Conservation (phyloP, 2,329 filamentous ascomycete genomes). For the Cladosporium velox region DNA sequence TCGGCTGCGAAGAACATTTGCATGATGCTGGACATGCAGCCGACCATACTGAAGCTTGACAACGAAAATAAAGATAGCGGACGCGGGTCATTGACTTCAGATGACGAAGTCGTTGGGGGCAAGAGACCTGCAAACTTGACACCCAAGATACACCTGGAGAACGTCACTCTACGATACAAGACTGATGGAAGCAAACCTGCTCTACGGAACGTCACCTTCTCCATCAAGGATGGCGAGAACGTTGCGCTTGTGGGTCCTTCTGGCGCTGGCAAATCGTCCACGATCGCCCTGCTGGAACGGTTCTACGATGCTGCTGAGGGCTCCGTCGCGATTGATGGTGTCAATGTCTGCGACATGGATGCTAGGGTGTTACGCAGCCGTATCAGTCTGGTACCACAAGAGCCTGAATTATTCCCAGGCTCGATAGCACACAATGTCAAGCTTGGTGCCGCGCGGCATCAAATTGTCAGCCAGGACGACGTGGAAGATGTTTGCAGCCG, state of each 20-base stretch:
- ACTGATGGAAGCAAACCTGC: slow-evolving; percentile 41
- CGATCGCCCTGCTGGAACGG: slow-evolving; percentile 48
- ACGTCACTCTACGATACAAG: slow-evolving; percentile 44
- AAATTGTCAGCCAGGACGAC: slow-evolving; percentile 33
- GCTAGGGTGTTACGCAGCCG: slow-evolving; percentile 42
- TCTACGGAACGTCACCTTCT: slow-evolving; percentile 52
- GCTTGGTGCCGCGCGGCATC: slow-evolving; percentile 38
- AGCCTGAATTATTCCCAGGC: slow-evolving; percentile 49
- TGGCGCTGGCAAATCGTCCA: slow-evolving; percentile 50
- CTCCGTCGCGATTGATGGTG: slow-evolving; percentile 43
- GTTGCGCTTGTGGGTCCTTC: slow-evolving; percentile 51
- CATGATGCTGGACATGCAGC: slow-evolving; percentile 43
- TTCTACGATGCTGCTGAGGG: slow-evolving; percentile 48
- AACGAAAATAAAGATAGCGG: slow-evolving; percentile 14
- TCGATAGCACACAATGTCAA: slow-evolving; percentile 48
- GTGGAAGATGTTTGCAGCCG: slow-evolving; percentile 42
- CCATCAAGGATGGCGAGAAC: slow-evolving; percentile 53
- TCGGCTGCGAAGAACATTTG: slow-evolving; percentile 49
- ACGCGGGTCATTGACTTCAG: neutral
- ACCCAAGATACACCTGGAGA: slow-evolving; percentile 36
- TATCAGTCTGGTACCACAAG: slow-evolving; percentile 49
- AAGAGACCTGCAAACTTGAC: slow-evolving; percentile 9
- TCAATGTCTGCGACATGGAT: slow-evolving; percentile 43
- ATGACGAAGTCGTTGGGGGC: slow-evolving; percentile 3
- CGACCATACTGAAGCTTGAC: slow-evolving; percentile 39